phyloP scores from a whole-genome alignment of 352 stramenopile genomes.

The Phytophthora europaea region DNA sequence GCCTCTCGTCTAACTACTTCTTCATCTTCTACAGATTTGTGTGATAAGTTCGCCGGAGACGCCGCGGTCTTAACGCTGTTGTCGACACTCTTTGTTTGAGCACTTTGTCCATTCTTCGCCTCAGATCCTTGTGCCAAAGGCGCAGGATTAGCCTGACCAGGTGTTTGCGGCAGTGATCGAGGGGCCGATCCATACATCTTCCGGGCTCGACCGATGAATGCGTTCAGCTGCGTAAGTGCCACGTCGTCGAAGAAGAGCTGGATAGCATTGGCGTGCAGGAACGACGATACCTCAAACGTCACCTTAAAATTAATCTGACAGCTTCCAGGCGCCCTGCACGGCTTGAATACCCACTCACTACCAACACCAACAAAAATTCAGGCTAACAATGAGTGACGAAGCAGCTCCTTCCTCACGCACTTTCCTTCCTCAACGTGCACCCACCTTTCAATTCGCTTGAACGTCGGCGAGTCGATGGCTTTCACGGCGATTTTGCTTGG shows the following conservation, averaged over 20 bases:
- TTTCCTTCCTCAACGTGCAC: not conserved
- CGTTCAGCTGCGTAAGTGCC: conserved; percentile 81
- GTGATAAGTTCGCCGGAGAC: not conserved
- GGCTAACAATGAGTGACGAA: conserved; percentile 14
- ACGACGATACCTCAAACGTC: conserved; percentile 84
- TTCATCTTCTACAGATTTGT: conserved; percentile 6
- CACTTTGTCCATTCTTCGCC: conserved; percentile 2
- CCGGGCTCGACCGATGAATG: conserved; percentile 74
- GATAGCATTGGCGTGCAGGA: conserved; percentile 84
- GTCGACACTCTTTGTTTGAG: not conserved
- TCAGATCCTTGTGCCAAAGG: not conserved
- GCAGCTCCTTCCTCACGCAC: not conserved
- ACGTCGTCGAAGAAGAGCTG: conserved; percentile 90
- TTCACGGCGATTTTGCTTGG: conserved; percentile 80
- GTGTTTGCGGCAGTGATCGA: conserved; percentile 17
- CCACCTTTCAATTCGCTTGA: conserved; percentile 89
- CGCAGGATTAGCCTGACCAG: conserved; percentile 6
- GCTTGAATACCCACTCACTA: conserved; percentile 81
- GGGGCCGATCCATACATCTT: conserved; percentile 58
- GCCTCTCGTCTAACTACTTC: conserved; percentile 17
- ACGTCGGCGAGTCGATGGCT: conserved; percentile 86
- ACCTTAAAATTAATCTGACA: conserved; percentile 85
- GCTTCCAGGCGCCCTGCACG: conserved; percentile 56
- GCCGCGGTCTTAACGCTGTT: not conserved
- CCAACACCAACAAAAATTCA: conserved; percentile 9